Conservation (phyloP, 2,329 filamentous ascomycete genomes). For the Cytospora piceicola region DNA sequence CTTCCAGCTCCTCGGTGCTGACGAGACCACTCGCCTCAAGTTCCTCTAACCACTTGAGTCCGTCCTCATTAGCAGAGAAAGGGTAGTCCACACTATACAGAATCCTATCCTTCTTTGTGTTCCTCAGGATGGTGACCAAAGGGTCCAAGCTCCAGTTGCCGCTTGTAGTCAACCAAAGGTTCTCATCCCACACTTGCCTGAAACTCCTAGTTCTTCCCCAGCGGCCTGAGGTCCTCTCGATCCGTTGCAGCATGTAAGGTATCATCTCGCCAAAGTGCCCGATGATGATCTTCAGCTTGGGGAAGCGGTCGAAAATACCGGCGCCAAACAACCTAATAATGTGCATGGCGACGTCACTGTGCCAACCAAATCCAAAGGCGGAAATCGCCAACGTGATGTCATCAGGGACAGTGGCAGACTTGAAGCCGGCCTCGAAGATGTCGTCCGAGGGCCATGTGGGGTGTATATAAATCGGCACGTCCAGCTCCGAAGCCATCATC, state of each 20-base stretch:
- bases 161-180: constrained; percentile 61
- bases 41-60: constrained; percentile 51
- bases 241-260: constrained; percentile 58
- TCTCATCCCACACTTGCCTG: constrained; percentile 56
- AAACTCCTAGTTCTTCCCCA: constrained; percentile 44
- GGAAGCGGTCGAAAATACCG: constrained; percentile 59
- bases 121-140: constrained; percentile 48
- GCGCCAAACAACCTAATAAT: constrained; percentile 54
- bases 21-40: constrained; percentile 55
- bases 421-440: constrained; percentile 41
- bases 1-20: constrained; percentile 51
- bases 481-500: constrained; percentile 20
- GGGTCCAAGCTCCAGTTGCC: constrained; percentile 56
- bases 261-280: constrained; percentile 58
- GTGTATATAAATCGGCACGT: constrained; percentile 29
- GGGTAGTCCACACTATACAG: constrained; percentile 64
- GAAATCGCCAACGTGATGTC: constrained; percentile 41
- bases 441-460: constrained; percentile 24
- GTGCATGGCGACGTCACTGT: constrained; percentile 53
- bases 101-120: constrained; percentile 53
- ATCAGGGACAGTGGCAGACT: constrained; percentile 30
- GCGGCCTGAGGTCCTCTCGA: constrained; percentile 37
- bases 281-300: constrained; percentile 57
- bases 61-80: constrained; percentile 54
- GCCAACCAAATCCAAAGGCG: constrained; percentile 54